Evolutionary conservation across 176 grass and related monocot species (phyloP), one percentile per base, ranked within the genome.

Genomic region (Aegilops bicornis): DNA sequence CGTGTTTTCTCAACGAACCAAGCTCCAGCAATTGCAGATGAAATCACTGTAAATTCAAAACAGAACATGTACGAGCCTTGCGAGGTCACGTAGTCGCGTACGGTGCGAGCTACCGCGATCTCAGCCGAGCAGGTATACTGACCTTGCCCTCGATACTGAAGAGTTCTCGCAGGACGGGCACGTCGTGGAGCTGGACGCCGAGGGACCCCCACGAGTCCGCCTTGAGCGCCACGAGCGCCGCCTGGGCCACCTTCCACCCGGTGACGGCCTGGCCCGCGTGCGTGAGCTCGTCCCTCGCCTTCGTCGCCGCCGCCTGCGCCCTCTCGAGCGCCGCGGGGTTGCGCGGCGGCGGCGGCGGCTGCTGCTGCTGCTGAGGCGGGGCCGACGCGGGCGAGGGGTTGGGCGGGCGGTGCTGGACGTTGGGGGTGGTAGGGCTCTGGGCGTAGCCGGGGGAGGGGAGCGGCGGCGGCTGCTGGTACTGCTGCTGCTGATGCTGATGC

Each of bases 121-220:
- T n/a, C 27, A 63, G 9, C 10, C 14, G 79, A 86, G 52, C 27
- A 80, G 64, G 80, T 60, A 85, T 52, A 86, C 87, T 52, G 82
- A 95, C 96, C 91, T 89, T 94, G 84, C 96, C 87, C 87, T 98
- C 93, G 2, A 80, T 89, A 42, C 89, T 63, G 35, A 98, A 90
- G 73, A 98, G 80, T 22, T 88, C 84, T 33, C 89, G 88, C 12
- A 98, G 86, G 79, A 89, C 70, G 24, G 85, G 79, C 37, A 98
- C 92, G 32, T 96, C 88, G 56, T 94, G 90, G 58, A 92, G 83
- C 76, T 91, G 88, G 79, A 98, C 64, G 24, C 90, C 93, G 37
- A 98, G 84, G 45, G 93, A 81, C 5, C 16, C 87, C 96, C 93
- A 98, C 24, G 93, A 92, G 42, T 94, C 92, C 2, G 54, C 82